These are phyloP conservation scores for Metschnikowia hibisci DNA, from an alignment of 805 yeast genomes.

Conservation along the genomic window DNA sequence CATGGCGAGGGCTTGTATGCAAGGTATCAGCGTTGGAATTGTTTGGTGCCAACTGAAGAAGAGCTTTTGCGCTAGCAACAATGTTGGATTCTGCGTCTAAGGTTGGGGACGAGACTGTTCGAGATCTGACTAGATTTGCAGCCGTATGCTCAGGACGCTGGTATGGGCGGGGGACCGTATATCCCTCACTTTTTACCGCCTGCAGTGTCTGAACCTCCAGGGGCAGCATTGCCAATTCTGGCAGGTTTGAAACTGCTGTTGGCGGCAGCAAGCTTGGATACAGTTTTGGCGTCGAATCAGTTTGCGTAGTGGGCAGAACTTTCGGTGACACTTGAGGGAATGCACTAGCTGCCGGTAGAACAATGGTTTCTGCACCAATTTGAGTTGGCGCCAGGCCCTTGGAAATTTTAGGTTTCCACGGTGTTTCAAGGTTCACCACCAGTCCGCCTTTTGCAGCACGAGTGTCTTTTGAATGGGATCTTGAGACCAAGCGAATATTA, in stretches of 20 bases:
- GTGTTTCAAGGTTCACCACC: not conserved
- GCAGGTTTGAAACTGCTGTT: not conserved
- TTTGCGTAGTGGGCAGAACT: not conserved
- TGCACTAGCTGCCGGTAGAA: not conserved
- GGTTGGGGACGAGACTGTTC: not conserved
- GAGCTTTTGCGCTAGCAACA: conserved; percentile 11
- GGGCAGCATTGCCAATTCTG: not conserved
- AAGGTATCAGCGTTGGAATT: not conserved
- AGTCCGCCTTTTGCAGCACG: not conserved
- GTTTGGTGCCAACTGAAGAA: conserved; percentile 11
- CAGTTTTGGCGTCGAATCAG: too few relatives aligned
- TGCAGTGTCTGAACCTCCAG: not conserved
- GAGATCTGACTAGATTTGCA: not conserved
- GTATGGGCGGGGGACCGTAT: not conserved
- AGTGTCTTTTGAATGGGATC: conserved; percentile 2
- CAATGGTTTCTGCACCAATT: not conserved
- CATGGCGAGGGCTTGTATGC: not conserved
- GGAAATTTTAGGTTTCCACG: not conserved
- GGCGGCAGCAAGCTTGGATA: not conserved
- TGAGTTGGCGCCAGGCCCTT: not conserved
- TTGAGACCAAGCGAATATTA: conserved; percentile 24
- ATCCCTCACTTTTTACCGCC: not conserved
- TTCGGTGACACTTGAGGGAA: not conserved
- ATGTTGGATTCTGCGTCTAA: conserved; percentile 4
- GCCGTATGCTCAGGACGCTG: not conserved